phyloP scores from a whole-genome alignment of 1,284 basidiomycete genomes.

The Stygiomarasmius scandens region DNA sequence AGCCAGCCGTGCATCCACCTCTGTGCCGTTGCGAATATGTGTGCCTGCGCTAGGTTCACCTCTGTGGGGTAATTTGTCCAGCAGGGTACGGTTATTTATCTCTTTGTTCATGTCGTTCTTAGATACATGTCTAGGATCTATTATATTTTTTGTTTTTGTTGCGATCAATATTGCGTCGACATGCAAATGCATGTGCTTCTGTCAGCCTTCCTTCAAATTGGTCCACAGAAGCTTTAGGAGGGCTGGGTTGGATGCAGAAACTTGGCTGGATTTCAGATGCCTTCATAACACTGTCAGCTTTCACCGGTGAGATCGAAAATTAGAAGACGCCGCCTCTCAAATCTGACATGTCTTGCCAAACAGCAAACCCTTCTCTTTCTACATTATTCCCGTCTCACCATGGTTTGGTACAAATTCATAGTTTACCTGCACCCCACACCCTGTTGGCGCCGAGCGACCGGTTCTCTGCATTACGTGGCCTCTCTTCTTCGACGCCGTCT shows the following conservation, averaged over 20 bases:
- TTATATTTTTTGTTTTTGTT: slow-evolving; percentile 71
- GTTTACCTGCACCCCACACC: slow-evolving; percentile 71
- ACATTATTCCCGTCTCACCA: slow-evolving; percentile 81
- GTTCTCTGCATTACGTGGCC: slow-evolving; percentile 76
- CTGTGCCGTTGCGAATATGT: slow-evolving; percentile 60
- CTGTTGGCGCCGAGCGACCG: slow-evolving; percentile 75
- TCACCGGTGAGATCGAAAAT: slow-evolving; percentile 61
- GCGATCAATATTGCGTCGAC: slow-evolving; percentile 58
- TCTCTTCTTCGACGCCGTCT: slow-evolving; percentile 55
- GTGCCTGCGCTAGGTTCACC: slow-evolving; percentile 74
- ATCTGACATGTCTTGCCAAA: slow-evolving; percentile 12
- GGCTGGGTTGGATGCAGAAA: slow-evolving; percentile 70
- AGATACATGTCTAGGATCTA: slow-evolving; percentile 53
- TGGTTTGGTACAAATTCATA: slow-evolving; percentile 77
- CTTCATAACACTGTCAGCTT: slow-evolving; percentile 75
- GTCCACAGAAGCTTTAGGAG: slow-evolving; percentile 58
- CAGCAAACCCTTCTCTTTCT: slow-evolving; percentile 69
- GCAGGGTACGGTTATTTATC: slow-evolving; percentile 49
- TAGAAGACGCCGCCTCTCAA: neutral
- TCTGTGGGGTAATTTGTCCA: slow-evolving; percentile 66
- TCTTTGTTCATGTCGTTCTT: slow-evolving; percentile 13
- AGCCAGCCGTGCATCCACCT: slow-evolving; percentile 18
- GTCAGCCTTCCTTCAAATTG: slow-evolving; percentile 67
- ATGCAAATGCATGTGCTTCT: slow-evolving; percentile 65
- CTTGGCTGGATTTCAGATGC: slow-evolving; percentile 82